Base-by-base conservation (phyloP, 257 asterid species). In the Cynanchum wilfordii region DNA sequence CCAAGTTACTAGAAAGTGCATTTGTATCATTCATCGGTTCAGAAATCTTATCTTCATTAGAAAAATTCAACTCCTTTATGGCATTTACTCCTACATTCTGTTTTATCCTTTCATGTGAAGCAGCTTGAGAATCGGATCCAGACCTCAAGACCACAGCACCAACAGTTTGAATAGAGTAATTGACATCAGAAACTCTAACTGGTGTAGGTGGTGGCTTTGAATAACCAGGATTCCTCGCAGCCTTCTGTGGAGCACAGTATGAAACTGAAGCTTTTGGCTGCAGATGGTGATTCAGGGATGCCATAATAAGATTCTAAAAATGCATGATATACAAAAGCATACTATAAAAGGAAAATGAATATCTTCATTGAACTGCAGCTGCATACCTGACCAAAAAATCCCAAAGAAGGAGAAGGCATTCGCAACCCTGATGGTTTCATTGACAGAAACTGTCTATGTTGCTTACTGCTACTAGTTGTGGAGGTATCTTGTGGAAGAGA, bases 361-460 rank as follows among this genome's bases (percentile, higher is more conserved):
- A n/a, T 66, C 33, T 40, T 40, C 57, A 71, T 57, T 75, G 73
- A 75, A 15, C 44, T 20, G 62, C 44, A 60, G 17, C 22, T 49
- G 62, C 22, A 36, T 85, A 95, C 99, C 99, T 89, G 95, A 77
- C 88, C 67, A 74, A 95, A 95, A 85, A 82, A 91, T 69, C 97
- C 90, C 79, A 95, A 75, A 47, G 99, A 95, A 40, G 99, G 99
- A 44, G 99, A 95, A 9, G 99, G 98, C 97, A 82, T 88, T 82
- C 99, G 84, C 84, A 95, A 78, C 59, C 98, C 90, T 6, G 99
- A 88, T 71, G 97, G 96, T 78, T 86, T 91, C 65, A 64, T 70
- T 9, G 82, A 73, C 73, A 77, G 87, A 67, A 75, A 66, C 69
- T 72, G 87, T 50, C 47, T 65, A 66, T 82, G 80, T 65, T 80